Evolutionary conservation across 1,284 basidiomycete genomes (phyloP).

Genomic region (Puccinia horiana): DNA sequence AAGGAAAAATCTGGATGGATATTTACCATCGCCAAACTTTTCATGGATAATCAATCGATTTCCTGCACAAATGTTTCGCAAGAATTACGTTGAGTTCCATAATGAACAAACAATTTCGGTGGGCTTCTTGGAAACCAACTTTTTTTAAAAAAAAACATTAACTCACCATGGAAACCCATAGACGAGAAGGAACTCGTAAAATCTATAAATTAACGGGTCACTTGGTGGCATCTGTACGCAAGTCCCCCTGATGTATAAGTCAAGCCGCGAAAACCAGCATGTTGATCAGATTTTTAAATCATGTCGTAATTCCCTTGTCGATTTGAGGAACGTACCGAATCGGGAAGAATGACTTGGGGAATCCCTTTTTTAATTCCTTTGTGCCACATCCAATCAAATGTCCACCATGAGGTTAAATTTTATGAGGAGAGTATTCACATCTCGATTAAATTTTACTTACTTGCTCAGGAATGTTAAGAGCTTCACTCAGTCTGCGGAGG

Average conservation of each 20-base stretch:
- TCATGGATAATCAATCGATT: slow-evolving; percentile 33
- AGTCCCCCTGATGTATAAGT: background rate
- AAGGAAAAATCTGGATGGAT: background rate
- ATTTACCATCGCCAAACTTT: slow-evolving; percentile 42
- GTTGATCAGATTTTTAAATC: background rate
- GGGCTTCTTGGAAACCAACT: background rate
- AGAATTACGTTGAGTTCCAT: background rate
- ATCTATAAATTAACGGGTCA: slow-evolving; percentile 34
- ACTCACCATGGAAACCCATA: slow-evolving; percentile 34
- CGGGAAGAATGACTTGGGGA: slow-evolving; percentile 19
- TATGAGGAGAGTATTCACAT: background rate
- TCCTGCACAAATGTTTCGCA: slow-evolving; percentile 13
- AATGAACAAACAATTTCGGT: background rate
- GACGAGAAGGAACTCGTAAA: slow-evolving; percentile 33
- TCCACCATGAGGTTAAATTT: background rate
- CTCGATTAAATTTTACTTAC: background rate
- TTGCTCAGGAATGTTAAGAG: slow-evolving; percentile 17
- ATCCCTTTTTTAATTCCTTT: slow-evolving; percentile 14
- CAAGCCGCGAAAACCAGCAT: background rate
- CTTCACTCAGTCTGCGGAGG: slow-evolving; percentile 18
- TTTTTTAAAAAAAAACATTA: background rate
- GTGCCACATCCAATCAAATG: background rate
- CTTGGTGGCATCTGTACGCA: slow-evolving; percentile 18
- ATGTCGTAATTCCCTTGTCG: background rate
- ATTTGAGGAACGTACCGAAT: slow-evolving; percentile 20